phyloP scores from a whole-genome alignment of 2,329 filamentous ascomycete genomes.

The Aphanoascus verrucosus region DNA sequence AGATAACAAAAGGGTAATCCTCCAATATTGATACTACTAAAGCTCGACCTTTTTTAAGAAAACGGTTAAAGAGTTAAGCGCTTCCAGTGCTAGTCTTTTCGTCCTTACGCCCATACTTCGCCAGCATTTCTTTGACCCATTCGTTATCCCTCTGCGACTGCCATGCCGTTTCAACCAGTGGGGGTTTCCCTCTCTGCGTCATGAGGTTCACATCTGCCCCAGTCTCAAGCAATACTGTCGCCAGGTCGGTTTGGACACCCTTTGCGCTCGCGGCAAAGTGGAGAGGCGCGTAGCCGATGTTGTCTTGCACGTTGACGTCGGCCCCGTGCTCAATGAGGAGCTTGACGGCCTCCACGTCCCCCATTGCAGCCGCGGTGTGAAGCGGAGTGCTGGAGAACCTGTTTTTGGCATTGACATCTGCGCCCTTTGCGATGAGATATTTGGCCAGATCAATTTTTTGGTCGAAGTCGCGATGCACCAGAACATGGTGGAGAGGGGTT shows the following conservation, averaged over 20 bases:
- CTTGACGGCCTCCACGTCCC: not conserved
- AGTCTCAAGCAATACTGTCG: slow-evolving; percentile 3
- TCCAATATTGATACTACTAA: too few relatives aligned
- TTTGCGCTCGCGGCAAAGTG: not conserved
- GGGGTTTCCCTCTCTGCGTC: not conserved
- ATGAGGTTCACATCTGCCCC: not conserved
- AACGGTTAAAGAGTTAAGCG: too few relatives aligned
- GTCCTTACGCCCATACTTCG: not conserved
- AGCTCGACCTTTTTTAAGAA: too few relatives aligned
- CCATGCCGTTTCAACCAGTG: not conserved
- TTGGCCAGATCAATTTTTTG: not conserved
- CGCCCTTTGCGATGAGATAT: slow-evolving; percentile 4
- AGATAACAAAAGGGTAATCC: too few relatives aligned
- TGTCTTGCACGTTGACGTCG: slow-evolving; percentile 4
- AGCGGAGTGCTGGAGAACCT: not conserved
- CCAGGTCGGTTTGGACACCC: not conserved
- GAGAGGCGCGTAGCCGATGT: slow-evolving; percentile 2
- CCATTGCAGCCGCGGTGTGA: slow-evolving; percentile 1
- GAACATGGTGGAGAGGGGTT: not conserved
- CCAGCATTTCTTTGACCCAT: not conserved
- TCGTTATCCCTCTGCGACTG: not conserved
- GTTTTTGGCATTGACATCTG: slow-evolving; percentile 6
- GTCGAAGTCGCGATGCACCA: not conserved
- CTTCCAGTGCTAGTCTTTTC: not conserved
- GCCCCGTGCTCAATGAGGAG: slow-evolving; percentile 10